A percentile compares a stretch with the other conserved stretches of the same genome.
phyloP scores from a whole-genome alignment of 2,329 filamentous ascomycete species.

The Ophiostoma populinum region DNA sequence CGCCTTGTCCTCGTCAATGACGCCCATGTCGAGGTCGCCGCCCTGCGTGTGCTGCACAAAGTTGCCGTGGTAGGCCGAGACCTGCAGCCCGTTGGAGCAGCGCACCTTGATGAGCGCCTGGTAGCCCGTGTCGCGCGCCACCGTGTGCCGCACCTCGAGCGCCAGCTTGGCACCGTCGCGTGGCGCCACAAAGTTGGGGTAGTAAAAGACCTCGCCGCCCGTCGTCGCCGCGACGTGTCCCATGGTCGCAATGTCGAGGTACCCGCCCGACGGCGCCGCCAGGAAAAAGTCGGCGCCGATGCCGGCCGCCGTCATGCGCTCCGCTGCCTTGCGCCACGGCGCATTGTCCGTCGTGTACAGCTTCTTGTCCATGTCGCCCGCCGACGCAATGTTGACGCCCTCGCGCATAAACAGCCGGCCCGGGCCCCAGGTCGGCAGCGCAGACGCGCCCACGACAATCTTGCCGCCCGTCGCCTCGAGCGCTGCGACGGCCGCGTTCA shows the following conservation, averaged over 20 bases:
- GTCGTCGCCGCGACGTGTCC: constrained; percentile 74
- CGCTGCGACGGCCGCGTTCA: constrained; percentile 72
- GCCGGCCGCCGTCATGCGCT: constrained; percentile 74
- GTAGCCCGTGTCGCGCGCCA: constrained; percentile 82
- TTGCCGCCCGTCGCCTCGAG: constrained; percentile 81
- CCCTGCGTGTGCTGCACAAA: constrained; percentile 93
- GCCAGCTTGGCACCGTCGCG: constrained; percentile 73
- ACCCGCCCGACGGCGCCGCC: constrained; percentile 74
- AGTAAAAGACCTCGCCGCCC: constrained; percentile 94
- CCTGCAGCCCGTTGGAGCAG: constrained; percentile 89
- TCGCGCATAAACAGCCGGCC: constrained; percentile 74
- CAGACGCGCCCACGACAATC: constrained; percentile 70
- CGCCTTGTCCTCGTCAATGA: constrained; percentile 85
- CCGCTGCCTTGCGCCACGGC: constrained; percentile 69
- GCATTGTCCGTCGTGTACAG: constrained; percentile 81
- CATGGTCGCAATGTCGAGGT: constrained; percentile 87
- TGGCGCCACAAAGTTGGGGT: constrained; percentile 83
- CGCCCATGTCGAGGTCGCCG: constrained; percentile 83
- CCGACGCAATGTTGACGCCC: constrained; percentile 63
- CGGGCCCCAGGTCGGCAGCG: constrained; percentile 84
- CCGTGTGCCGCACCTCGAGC: constrained; percentile 69
- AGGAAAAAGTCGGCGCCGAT: constrained; percentile 91
- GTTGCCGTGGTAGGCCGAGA: constrained; percentile 87
- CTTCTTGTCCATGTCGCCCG: constrained; percentile 77
- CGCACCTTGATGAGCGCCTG: constrained; percentile 96